Evolutionary conservation across 495 filamentous ascomycete genomes (phyloP), one percentile per base, ranked within the genome.

Genomic region (Aspergillus indologenus): DNA sequence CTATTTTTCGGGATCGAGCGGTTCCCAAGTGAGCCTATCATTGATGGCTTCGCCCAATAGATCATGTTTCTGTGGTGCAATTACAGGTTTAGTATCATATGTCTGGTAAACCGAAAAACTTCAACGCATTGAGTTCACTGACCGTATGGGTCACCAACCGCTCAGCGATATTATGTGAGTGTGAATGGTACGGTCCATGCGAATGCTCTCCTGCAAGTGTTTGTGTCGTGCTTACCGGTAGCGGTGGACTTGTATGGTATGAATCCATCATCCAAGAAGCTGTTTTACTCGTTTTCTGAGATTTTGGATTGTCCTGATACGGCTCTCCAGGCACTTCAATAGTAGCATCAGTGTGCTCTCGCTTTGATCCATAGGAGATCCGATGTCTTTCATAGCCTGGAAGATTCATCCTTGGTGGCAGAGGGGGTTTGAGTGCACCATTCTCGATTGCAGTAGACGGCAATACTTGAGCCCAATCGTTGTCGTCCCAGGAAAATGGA

Each of bases 401-500:
- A 11, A 23, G 43, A 47, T 29, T 54, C 12, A 17, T 58, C 43
- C 61, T 62, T 31, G 63, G 53, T 34, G 62, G 58, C 46, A 58
- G 21, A 34, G 59, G 51, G 11, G 58, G 51, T 34, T 55, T 60
- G 40, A 23, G 19, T 15, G 40, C 18, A 18, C 29, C 29, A n/a
- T 14, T 23, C 8, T n/a, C 5, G 2, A 1, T 29, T 40, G 19
- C 21, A 26, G 18, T 21, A 22, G 53, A 29, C 3, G 12, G 34
- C 11, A 45, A 19, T 22, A 43, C 40, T 29, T 58, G 26, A 34
- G 90, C 81, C 94, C 94, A 98, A 62, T 96, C 90, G 62, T 90
- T 85, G 22, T 85, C 71, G 2, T 83, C 84, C 9, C 76, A 72
- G 17, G 75, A 78, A 64, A 95, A 97, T 1, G 94, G 94, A 68